Base-by-base conservation (phyloP, 768 basidiomycete species). In the Amanita rimosa region DNA sequence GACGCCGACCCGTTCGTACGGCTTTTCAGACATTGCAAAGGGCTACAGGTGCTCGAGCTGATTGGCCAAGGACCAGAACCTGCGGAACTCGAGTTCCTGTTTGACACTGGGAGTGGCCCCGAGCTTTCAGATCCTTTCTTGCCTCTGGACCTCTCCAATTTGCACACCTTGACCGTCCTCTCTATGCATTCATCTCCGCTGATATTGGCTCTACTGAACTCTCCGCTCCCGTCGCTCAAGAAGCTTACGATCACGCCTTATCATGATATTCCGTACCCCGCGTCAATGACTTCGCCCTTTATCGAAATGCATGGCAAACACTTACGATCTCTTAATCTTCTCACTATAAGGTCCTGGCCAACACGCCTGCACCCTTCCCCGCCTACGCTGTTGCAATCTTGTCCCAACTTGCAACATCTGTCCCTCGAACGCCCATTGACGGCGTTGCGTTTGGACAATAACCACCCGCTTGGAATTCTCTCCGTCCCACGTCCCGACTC, bases 211-310 rank as follows among this genome's bases (percentile, higher is more conserved):
- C 67, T 92, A 22, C 64, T 86, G 14, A 60, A 67, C 34, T 73
- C 83, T 0, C 60, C 76, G 0, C 75, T 92, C 11, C 87, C 84
- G 3, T 64, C 71, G 3, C 66, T 92, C 36, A 69, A 60, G 29
- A 80, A 79, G 54, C 67, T 91, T 16, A 81, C 75, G 11, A 59
- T 90, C 33, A 87, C 86, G 1, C 85, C 86, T 1, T 86, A 83
- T 56, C 74, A 85, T 48, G 84, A 86, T 55, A 57, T 82, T 11
- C 74, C 75, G 24, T 79, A 70, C 53, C 77, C 83, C 11, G 61
- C 65, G 19, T 75, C 84, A 4, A 70, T 81, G 29, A 68, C 74
- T 10, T 74, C 81, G 0, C 65, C 62, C 37, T 76, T 90, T 54
- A 78, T 89, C 26, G 57, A 67, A 1, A 61, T 63, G 3, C 85